Evolutionary conservation across 2,329 filamentous ascomycete genomes (phyloP).

Genomic region (Chrysoporthe cubensis): DNA sequence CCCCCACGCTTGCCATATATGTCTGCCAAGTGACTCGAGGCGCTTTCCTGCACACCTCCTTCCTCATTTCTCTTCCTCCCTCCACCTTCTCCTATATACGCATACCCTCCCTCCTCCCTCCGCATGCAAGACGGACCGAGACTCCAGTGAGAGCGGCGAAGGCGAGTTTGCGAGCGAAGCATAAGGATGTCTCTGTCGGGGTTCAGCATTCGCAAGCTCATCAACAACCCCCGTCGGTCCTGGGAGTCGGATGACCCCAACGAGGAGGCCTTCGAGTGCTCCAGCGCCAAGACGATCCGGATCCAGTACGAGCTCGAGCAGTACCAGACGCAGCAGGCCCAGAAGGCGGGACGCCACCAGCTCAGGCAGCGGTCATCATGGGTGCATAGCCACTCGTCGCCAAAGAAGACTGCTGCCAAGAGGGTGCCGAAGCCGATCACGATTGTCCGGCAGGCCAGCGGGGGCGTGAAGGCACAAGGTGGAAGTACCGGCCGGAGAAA

Average conservation of each 20-base stretch:
- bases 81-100: not conserved
- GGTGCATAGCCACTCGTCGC: slow-evolving; percentile 31
- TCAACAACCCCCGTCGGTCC: slow-evolving; percentile 40
- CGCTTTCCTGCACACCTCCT: slow-evolving; percentile 1
- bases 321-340: slow-evolving; percentile 25
- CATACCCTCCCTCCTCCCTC: not conserved
- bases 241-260: slow-evolving; percentile 29
- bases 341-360: slow-evolving; percentile 26
- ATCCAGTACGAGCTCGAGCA: slow-evolving; percentile 29
- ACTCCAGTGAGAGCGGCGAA: slow-evolving; percentile 16
- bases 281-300: slow-evolving; percentile 28
- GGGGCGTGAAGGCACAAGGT: slow-evolving; percentile 36
- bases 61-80: slow-evolving; percentile 5
- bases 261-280: slow-evolving; percentile 33
- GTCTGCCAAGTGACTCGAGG: slow-evolving; percentile 21
- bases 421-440: slow-evolving; percentile 42
- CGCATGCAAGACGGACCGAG: slow-evolving; percentile 20
- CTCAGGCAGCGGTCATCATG: slow-evolving; percentile 28
- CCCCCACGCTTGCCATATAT: slow-evolving; percentile 17
- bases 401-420: slow-evolving; percentile 36
- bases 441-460: slow-evolving; percentile 39
- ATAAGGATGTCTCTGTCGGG: slow-evolving; percentile 42
- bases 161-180: slow-evolving; percentile 9
- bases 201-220: slow-evolving; percentile 50
- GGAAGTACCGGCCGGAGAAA: slow-evolving; percentile 34